Evolutionary conservation across 2,329 filamentous ascomycete species (phyloP), one percentile per base, ranked within the genome.

Genomic region (Pyrenochaeta sp.): DNA sequence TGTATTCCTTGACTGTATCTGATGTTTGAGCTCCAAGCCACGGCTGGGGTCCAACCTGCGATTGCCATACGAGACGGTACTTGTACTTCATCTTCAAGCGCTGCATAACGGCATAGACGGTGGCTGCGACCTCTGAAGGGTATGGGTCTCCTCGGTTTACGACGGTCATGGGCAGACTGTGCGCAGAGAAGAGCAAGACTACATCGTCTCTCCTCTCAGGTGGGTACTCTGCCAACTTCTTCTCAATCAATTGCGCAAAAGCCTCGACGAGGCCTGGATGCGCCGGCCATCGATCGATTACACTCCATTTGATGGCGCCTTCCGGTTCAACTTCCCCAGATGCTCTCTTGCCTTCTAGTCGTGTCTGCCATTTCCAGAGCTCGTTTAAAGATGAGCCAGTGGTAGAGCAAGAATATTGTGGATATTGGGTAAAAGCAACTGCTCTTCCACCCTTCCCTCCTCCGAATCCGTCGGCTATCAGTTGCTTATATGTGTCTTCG

Each of bases 131-230:
- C 72, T 99, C 94, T 21, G 90, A 87, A 1, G 94, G 93, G 69
- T 99, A 99, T 1, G 94, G 89, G 63, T 99, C 94, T 49, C 94
- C 88, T 86, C 93, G 83, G 75, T 99, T 99, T 40, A 99, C 92
- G 7, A 99, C 94, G 40, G 87, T 88, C 94, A 99, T 99, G 24
- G 94, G 94, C 58, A 99, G 76, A 63, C 90, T 96, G 76, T 99
- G 94, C 2, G 94, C 94, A 3, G 92, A 96, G 73, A 96, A 99
- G 11, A 99, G 78, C 24, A 99, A 75, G 3, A 97, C 86, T 1
- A 93, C 94, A 49, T 90, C 78, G 44, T 89, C 85, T 55, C 92
- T 81, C 55, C 85, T 81, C 50, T 94, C 90, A 63, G 87, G 82
- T 0, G 93, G 90, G 61, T 97, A 99, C 51, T 89, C 88, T 19